phyloP scores from a whole-genome alignment of 306 rosid species.

The Geum urbanum region DNA sequence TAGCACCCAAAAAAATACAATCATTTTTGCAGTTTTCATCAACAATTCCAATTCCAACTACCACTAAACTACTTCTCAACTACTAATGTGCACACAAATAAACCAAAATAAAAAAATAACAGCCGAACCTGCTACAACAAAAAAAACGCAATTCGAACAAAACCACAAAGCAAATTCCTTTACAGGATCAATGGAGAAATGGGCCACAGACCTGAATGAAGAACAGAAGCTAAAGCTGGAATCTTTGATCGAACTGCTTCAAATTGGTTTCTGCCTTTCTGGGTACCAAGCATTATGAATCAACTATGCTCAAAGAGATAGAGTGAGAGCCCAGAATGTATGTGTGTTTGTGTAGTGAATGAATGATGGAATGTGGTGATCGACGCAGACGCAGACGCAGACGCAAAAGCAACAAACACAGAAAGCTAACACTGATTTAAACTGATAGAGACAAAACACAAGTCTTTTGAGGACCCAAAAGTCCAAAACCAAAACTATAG shows the following conservation, averaged over 20 bases:
- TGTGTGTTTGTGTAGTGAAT: background rate
- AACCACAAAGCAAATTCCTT: conserved; percentile 4
- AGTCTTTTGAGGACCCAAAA: no score
- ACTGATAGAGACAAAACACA: no score
- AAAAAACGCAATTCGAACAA: background rate
- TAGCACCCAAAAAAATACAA: conserved; percentile 16
- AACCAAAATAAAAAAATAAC: background rate
- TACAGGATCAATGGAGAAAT: conserved; percentile 3
- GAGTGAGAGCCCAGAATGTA: background rate
- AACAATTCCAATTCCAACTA: conserved; percentile 24
- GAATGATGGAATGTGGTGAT: conserved; percentile 9
- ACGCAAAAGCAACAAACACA: no score
- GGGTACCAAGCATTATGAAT: conserved; percentile 28
- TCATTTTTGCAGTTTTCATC: conserved; percentile 13
- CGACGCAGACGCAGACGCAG: no score
- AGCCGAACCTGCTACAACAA: conserved; percentile 1
- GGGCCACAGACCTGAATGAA: conserved; percentile 36
- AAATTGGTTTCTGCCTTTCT: conserved; percentile 32
- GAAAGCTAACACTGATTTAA: no score
- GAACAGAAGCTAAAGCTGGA: conserved; percentile 12
- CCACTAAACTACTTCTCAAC: conserved; percentile 8
- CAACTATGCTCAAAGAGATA: background rate
- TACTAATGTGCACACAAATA: background rate
- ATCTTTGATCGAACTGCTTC: conserved; percentile 22
- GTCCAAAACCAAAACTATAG: no score